phyloP scores from a whole-genome alignment of 495 filamentous ascomycete species.

The Lasiosphaeria hispida region DNA sequence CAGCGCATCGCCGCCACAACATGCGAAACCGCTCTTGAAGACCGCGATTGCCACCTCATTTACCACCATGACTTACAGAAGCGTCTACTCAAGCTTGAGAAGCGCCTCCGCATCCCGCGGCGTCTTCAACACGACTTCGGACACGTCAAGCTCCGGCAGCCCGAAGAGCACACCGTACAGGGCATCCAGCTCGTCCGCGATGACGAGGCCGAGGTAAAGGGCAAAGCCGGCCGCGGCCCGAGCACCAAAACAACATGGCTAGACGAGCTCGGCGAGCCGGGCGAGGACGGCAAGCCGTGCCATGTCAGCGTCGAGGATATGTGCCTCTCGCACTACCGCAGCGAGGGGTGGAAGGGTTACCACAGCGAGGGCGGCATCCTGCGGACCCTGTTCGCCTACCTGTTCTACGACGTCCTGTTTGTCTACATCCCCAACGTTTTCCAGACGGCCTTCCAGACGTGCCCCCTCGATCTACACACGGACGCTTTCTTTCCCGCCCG shows the following conservation, averaged over 20 bases:
- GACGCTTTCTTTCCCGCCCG: constrained; percentile 88
- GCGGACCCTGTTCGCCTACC: constrained; percentile 83
- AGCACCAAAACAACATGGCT: constrained; percentile 86
- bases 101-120: constrained; percentile 74
- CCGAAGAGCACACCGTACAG: constrained; percentile 68
- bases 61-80: constrained; percentile 95
- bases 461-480: constrained; percentile 87
- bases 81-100: constrained; percentile 85
- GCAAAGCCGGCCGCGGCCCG: constrained; percentile 39
- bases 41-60: constrained; percentile 82
- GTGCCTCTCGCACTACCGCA: constrained; percentile 83
- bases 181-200: constrained; percentile 72
- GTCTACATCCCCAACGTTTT: constrained; percentile 95
- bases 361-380: constrained; percentile 90
- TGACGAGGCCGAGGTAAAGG: constrained; percentile 32
- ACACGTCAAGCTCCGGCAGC: constrained; percentile 71
- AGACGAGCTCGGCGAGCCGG: constrained; percentile 64
- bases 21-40: constrained; percentile 83
- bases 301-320: constrained; percentile 73
- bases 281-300: constrained; percentile 55
- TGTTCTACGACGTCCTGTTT: constrained; percentile 94
- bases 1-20: constrained; percentile 73
- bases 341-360: constrained; percentile 88
- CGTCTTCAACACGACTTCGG: constrained; percentile 91
- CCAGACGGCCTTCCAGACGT: constrained; percentile 90